Conservation (phyloP, 2,329 filamentous ascomycete genomes). For the Trichoderma pleuroti region DNA sequence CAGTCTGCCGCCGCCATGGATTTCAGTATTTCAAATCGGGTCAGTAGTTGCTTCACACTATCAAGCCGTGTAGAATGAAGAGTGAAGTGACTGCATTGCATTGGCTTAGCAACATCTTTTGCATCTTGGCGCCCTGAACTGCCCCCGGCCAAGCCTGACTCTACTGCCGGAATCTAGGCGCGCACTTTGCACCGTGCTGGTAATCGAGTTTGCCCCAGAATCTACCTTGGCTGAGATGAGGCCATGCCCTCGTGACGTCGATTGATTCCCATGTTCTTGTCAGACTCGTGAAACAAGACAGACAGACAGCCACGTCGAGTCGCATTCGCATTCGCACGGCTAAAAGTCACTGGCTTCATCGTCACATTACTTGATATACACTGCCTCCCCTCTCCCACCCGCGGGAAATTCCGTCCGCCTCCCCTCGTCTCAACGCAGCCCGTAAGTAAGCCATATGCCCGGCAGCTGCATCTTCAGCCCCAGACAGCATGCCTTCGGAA, state of each 20-base stretch:
- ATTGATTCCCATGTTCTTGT: not conserved
- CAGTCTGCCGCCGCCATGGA: not conserved
- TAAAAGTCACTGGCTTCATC: not conserved
- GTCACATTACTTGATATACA: not conserved
- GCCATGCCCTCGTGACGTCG: not conserved
- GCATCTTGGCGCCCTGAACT: not conserved
- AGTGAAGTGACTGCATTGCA: not conserved
- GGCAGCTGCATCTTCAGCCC: not conserved
- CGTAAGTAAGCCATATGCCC: not conserved
- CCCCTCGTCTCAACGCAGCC: not conserved
- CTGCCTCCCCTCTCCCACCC: not conserved
- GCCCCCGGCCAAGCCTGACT: not conserved
- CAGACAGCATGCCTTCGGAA: not conserved
- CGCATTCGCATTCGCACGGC: not conserved
- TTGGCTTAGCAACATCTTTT: not conserved
- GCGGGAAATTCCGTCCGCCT: conserved; percentile 1
- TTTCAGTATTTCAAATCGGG: not conserved
- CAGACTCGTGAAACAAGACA: not conserved
- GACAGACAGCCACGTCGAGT: not conserved
- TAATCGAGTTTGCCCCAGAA: no score
- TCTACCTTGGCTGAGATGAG: not conserved
- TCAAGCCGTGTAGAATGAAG: not conserved
- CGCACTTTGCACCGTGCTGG: not conserved
- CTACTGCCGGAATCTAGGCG: not conserved
- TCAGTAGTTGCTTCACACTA: not conserved